Evolutionary conservation across 805 yeast genomes (phyloP), one percentile per base, ranked within the genome.

Genomic region (Hanseniaspora guilliermondii): DNA sequence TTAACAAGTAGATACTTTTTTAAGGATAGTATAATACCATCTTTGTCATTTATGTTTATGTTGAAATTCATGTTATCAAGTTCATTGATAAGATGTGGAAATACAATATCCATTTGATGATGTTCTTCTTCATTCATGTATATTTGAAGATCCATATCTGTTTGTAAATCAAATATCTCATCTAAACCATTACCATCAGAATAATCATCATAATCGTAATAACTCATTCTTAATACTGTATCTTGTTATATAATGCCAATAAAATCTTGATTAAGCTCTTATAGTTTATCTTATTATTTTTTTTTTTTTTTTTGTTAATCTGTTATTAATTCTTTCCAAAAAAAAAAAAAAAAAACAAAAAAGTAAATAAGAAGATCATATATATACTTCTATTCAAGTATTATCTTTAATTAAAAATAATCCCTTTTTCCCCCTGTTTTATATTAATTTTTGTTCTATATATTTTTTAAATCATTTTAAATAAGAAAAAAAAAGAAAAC

Each of bases 81-180:
- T 14, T 49, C 42, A 22, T 6, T 24, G 19, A 49, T 8, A 6
- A 49, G 30, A 2, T 33, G 17, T 14, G 47, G 48, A 17, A 49
- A 42, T 3, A 33, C 36, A n/a, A 42, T 25, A 6, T 17, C 16
- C 53, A 49, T 49, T 12, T 37, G n/a, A 2, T 33, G 22, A 14
- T 41, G 37, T n/a, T 49, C 53, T 1, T 35, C 36, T 14, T 49
- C 53, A 17, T 25, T 49, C 53, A 49, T 49, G 16, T 30, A 49
- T 6, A 49, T 49, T 16, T 49, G 39, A 7, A 49, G 30, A 22
- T 49, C 53, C 48, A 49, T 49, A 25, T 49, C 53, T 2, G 53
- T 49, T 30, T 36, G 11, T n/a, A 49, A 5, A 4, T 41, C 37
- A 17, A 49, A 19, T 5, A 49, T 42, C 25, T 49, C 47, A 25